Conservation (phyloP, 2,329 filamentous ascomycete genomes). For the Tolypocladium cylindrosporum region DNA sequence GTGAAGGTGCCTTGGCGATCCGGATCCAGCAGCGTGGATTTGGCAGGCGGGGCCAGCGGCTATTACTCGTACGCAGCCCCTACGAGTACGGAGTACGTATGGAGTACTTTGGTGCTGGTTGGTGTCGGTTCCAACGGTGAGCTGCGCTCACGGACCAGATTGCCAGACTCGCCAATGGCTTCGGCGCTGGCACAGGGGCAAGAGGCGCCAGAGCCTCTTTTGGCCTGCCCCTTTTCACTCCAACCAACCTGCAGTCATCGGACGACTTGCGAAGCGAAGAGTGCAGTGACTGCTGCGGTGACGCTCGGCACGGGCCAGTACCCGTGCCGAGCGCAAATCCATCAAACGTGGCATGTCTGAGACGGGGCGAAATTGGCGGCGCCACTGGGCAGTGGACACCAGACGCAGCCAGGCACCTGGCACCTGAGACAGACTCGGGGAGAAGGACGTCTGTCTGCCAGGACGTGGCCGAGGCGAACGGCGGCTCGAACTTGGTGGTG, state of each 20-base stretch:
- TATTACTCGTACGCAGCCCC: neutral
- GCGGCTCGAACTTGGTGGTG: neutral
- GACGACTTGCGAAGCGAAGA: neutral
- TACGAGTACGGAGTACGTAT: too few relatives aligned
- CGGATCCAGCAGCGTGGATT: neutral
- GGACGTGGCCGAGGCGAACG: neutral
- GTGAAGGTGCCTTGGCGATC: neutral
- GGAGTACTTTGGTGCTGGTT: too few relatives aligned
- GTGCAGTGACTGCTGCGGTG: neutral
- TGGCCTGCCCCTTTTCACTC: neutral
- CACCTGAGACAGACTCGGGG: neutral
- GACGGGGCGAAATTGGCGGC: neutral
- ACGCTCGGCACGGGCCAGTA: neutral
- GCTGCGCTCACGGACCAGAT: too few relatives aligned
- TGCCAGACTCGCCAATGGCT: too few relatives aligned
- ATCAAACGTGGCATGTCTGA: neutral
- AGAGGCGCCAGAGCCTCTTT: neutral
- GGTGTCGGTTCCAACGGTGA: too few relatives aligned
- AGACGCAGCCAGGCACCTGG: neutral
- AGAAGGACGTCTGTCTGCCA: neutral
- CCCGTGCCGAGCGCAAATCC: neutral
- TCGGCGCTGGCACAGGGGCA: too few relatives aligned
- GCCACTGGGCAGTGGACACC: neutral
- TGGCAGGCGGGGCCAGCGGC: neutral
- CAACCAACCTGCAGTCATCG: neutral